These are phyloP conservation scores for Melaleuca alternifolia DNA, from an alignment of 345 rosid species.

Conservation along the genomic window DNA sequence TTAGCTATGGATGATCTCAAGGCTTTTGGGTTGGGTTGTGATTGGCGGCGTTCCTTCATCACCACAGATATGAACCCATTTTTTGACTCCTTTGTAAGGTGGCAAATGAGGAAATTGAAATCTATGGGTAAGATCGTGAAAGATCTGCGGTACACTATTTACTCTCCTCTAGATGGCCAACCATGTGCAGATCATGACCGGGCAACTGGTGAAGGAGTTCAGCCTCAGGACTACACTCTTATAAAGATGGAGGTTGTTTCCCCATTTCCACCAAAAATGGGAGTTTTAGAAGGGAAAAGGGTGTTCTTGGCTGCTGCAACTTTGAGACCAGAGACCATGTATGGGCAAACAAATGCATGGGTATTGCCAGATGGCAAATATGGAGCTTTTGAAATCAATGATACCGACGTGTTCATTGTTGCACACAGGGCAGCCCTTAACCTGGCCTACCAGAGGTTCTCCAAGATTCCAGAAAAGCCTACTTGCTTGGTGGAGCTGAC, in stretches of 20 bases:
- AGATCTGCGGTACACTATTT: conserved; percentile 71
- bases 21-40: conserved; percentile 87
- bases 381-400: conserved; percentile 86
- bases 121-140: conserved; percentile 83
- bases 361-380: conserved; percentile 89
- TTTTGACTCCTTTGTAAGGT: conserved; percentile 68
- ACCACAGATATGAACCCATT: conserved; percentile 78
- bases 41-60: conserved; percentile 88
- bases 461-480: conserved; percentile 59
- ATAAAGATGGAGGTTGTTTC: conserved; percentile 75
- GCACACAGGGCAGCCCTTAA: conserved; percentile 78
- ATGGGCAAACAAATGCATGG: conserved; percentile 97
- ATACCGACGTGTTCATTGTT: conserved; percentile 62
- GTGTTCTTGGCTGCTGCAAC: conserved; percentile 86
- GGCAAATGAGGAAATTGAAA: conserved; percentile 91
- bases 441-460: conserved; percentile 79
- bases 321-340: conserved; percentile 96
- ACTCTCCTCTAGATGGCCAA: conserved; percentile 89
- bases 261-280: conserved; percentile 64
- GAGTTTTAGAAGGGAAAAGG: conserved; percentile 55
- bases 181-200: conserved; percentile 97
- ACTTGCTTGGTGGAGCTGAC: conserved; percentile 74
- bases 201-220: conserved; percentile 92
- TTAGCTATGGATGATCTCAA: conserved; percentile 67
- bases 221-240: conserved; percentile 89